Evolutionary conservation across 2,329 filamentous ascomycete genomes (phyloP).

Genomic region (Penicillium brevicompactum): DNA sequence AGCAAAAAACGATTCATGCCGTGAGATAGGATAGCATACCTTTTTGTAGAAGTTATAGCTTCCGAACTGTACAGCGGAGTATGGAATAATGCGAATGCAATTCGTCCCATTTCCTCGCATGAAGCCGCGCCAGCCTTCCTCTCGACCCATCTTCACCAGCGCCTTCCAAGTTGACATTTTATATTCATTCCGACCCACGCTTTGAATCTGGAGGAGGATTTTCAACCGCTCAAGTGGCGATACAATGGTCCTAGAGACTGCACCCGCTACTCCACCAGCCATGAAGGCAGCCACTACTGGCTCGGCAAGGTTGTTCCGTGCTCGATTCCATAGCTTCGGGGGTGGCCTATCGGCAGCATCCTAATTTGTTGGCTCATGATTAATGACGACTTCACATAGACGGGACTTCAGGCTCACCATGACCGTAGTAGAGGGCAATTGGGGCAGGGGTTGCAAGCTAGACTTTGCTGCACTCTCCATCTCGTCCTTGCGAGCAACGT

Average conservation of each 20-base stretch:
- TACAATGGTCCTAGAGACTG: conserved; percentile 96
- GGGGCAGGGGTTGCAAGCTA: conserved; percentile 22
- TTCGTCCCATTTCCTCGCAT: conserved; percentile 99
- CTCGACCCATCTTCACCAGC: conserved; percentile 90
- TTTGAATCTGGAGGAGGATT: conserved; percentile 97
- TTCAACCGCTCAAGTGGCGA: conserved; percentile 94
- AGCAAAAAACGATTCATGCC: background rate
- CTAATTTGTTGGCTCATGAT: conserved; percentile 4
- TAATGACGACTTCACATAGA: background rate
- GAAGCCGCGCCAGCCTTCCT: conserved; percentile 95
- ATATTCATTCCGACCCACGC: conserved; percentile 86
- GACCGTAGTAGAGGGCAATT: conserved; percentile 20
- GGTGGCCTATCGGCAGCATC: conserved; percentile 15
- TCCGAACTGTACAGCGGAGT: conserved; percentile 96
- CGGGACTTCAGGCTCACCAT: conserved; percentile 23
- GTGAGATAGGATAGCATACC: conserved; percentile 56
- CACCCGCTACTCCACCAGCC: conserved; percentile 89
- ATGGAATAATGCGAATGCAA: conserved; percentile 96
- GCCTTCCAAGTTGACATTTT: conserved; percentile 89
- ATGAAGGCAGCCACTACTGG: conserved; percentile 90
- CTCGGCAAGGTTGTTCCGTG: conserved; percentile 63
- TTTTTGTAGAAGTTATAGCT: conserved; percentile 97
- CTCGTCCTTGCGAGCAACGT: conserved; percentile 24
- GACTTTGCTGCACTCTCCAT: conserved; percentile 19
- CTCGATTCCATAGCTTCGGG: conserved; percentile 25